These are phyloP conservation scores for Shiraia sp. DNA, from an alignment of 2,329 filamentous ascomycete species.

Conservation along the genomic window DNA sequence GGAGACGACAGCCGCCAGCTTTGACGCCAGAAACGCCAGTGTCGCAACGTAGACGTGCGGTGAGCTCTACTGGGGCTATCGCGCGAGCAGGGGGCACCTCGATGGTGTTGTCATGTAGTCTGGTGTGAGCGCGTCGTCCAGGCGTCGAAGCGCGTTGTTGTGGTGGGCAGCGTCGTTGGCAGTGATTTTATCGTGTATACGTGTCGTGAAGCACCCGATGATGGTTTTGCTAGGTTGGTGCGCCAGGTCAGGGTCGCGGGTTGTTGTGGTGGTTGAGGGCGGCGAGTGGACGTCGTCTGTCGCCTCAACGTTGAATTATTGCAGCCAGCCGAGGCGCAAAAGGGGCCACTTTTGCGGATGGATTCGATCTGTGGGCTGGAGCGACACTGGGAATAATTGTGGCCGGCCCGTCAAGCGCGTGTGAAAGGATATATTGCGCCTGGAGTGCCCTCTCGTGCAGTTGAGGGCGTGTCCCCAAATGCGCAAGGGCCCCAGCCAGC, in stretches of 20 bases:
- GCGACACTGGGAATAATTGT: conserved; percentile 41
- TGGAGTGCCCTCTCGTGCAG: conserved; percentile 33
- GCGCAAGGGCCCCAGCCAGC: conserved; percentile 11
- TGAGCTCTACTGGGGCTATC: conserved; percentile 26
- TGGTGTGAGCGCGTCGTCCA: conserved; percentile 30
- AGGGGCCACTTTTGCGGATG: conserved; percentile 37
- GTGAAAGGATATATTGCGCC: conserved; percentile 29
- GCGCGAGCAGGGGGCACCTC: conserved; percentile 23
- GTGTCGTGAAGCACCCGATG: conserved; percentile 7
- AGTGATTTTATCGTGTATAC: conserved; percentile 9
- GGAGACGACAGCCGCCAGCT: conserved; percentile 46
- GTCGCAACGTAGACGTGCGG: conserved; percentile 23
- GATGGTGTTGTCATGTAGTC: conserved; percentile 32
- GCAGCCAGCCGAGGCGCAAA: conserved; percentile 15
- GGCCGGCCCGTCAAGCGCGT: conserved; percentile 30
- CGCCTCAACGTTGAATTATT: conserved; percentile 28
- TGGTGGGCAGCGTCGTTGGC: conserved; percentile 6
- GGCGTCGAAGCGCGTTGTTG: conserved; percentile 31
- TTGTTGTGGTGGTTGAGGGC: conserved; percentile 31
- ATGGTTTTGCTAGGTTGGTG: too few species aligned
- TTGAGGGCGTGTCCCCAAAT: conserved; percentile 16
- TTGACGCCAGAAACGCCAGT: conserved; percentile 43
- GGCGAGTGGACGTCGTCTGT: conserved; percentile 25
- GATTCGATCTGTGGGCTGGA: conserved; percentile 25
- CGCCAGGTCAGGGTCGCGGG: conserved; percentile 15